These are phyloP conservation scores for Penicillium riverlandense DNA, from an alignment of 495 filamentous ascomycete genomes.

Conservation along the genomic window DNA sequence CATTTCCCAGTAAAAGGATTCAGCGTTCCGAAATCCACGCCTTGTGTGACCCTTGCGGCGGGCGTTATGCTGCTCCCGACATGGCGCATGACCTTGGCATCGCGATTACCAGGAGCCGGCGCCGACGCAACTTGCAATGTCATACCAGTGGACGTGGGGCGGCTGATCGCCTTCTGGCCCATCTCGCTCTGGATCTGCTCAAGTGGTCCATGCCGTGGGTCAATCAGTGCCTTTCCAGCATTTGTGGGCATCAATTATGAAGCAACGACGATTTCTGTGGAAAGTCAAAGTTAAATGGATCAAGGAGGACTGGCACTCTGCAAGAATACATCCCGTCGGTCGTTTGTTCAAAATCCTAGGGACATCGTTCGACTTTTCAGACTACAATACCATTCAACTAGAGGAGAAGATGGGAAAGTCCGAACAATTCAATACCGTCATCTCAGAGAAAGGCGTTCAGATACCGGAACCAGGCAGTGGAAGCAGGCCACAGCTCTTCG, in stretches of 20 bases:
- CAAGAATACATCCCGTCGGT: neutral
- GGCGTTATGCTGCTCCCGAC: neutral
- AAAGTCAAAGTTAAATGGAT: neutral
- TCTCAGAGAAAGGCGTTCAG: neutral
- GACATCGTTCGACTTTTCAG: neutral
- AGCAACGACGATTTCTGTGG: neutral
- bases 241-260: neutral
- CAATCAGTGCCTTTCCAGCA: neutral
- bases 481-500: neutral
- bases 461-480: too few species aligned
- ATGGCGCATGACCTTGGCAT: neutral
- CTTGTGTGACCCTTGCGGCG: neutral
- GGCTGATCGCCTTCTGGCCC: neutral
- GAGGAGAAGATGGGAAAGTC: neutral
- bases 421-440: neutral
- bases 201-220: neutral
- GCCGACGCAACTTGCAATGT: neutral
- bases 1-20: conserved; percentile 1
- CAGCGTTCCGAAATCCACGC: neutral
- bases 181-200: neutral
- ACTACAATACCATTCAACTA: neutral
- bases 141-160: neutral
- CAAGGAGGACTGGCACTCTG: neutral
- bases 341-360: neutral
- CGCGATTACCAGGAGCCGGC: neutral